phyloP scores from a whole-genome alignment of 1,139 yeast species.

The Yamadazyma buinensis region DNA sequence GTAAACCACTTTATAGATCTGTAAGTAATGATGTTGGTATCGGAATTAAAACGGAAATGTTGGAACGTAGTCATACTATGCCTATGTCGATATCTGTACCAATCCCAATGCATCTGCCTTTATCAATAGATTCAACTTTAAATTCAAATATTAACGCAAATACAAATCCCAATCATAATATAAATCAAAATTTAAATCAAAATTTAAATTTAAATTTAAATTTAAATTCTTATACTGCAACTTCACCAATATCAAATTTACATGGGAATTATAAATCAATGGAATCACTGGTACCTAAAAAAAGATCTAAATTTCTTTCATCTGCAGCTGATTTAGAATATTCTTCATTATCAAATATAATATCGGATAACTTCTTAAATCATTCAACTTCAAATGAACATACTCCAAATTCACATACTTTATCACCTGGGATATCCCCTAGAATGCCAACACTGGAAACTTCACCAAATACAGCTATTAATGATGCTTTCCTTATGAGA shows the following conservation, averaged over 20 bases:
- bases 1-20: constrained; percentile 5
- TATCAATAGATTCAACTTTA: no score
- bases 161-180: no score
- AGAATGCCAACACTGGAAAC: constrained; percentile 15
- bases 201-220: no score
- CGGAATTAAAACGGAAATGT: background rate
- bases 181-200: no score
- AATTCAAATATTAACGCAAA: no score
- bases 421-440: constrained; percentile 41
- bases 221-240: no score
- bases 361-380: constrained; percentile 47
- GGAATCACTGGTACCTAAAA: no score
- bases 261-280: no score
- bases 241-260: no score
- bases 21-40: constrained; percentile 3
- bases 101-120: no score
- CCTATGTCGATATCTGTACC: background rate
- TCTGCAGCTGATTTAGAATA: constrained; percentile 80
- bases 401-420: constrained; percentile 34
- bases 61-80: constrained; percentile 7
- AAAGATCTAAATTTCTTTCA: constrained; percentile 53
- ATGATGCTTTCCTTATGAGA: constrained; percentile 15
- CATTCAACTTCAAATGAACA: constrained; percentile 35
- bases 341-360: constrained; percentile 68
- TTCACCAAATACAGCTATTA: constrained; percentile 15